Evolutionary conservation across 2,329 filamentous ascomycete species (phyloP), one percentile per base, ranked within the genome.

Genomic region (Aspergillus thermomutatus): DNA sequence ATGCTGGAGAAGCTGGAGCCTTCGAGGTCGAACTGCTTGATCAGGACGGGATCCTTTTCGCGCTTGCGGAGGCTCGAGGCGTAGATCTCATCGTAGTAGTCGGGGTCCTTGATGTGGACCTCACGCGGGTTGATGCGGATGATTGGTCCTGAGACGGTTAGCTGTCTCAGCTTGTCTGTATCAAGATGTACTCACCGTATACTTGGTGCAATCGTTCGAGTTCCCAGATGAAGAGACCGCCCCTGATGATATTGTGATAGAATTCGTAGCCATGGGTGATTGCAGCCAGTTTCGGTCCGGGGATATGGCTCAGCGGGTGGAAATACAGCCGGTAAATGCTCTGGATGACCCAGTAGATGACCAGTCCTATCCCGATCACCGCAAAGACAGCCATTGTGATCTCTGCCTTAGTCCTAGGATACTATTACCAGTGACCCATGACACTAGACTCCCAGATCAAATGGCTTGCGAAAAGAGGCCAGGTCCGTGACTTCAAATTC

Each of bases 31-130:
- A 61, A 66, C 28, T 55, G 60, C 14, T 52, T 54, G 3, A 64
- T 57, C 9, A 50, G 53, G 9, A 61, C 49, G 5, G 50, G 49
- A 34, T 67, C 67, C 57, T 72, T 72, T 28, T 72, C 64, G 6
- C 68, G 66, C 47, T 57, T 60, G 21, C 64, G 63, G 7, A 64
- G 49, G n/a, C 58, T 55, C 0, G 63, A 56, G 2, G 66, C 63
- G 50, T 75, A 75, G 14, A 75, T 63, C 17, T 67, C 66, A 11
- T 72, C 63, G 47, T 70, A 73, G 58, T 63, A 75, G 2, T 68
- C 60, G 3, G 70, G 53, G 51, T 75, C 72, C n/a, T 64, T 63
- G 57, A 74, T 66, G 48, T 73, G 71, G 10, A 75, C 56, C 53
- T 73, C 71, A 3, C 66, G 54, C 1, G 72, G 72, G 23, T 60